Evolutionary conservation across 2,329 filamentous ascomycete species (phyloP).

Genomic region (Pyrenophora tritici-repentis): DNA sequence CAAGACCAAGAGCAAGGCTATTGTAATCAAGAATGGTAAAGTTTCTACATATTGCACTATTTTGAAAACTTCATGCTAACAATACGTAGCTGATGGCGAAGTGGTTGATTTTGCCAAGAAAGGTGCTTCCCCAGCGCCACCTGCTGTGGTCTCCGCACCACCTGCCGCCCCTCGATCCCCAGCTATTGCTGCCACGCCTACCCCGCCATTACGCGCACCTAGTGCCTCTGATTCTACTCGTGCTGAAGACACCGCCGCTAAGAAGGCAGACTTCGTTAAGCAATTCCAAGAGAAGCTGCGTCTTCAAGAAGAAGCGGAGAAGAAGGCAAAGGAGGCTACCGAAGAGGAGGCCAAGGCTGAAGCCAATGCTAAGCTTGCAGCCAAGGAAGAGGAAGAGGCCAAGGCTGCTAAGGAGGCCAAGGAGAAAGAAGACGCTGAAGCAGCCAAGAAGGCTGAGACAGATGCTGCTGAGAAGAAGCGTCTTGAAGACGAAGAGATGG

Average conservation of each 20-base stretch:
- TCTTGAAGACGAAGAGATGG: slow-evolving; percentile 52
- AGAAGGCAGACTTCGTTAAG: slow-evolving; percentile 65
- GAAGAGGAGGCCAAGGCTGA: slow-evolving; percentile 49
- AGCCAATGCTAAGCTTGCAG: slow-evolving; percentile 59
- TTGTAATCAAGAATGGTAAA: slow-evolving; percentile 75
- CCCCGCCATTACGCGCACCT: slow-evolving; percentile 66
- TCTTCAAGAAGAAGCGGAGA: slow-evolving; percentile 62
- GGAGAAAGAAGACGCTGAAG: slow-evolving; percentile 39
- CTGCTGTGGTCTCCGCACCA: slow-evolving; percentile 44
- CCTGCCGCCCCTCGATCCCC: slow-evolving; percentile 62
- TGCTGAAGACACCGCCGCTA: slow-evolving; percentile 66
- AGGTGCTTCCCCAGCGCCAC: slow-evolving; percentile 47
- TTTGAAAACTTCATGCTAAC: background rate
- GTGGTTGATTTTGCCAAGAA: slow-evolving; percentile 66
- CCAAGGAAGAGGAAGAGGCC: slow-evolving; percentile 49
- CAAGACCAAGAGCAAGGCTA: slow-evolving; percentile 70
- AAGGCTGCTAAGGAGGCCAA: slow-evolving; percentile 38
- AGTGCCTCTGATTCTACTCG: slow-evolving; percentile 68
- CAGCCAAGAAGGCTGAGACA: slow-evolving; percentile 50
- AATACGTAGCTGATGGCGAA: slow-evolving; percentile 85
- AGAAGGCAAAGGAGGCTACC: slow-evolving; percentile 54
- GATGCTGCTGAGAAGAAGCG: slow-evolving; percentile 44
- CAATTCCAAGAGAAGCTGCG: slow-evolving; percentile 65
- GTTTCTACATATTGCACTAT: background rate
- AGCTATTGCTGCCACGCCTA: slow-evolving; percentile 71